phyloP scores from a whole-genome alignment of 768 basidiomycete genomes.

The Boletellus emodensis region DNA sequence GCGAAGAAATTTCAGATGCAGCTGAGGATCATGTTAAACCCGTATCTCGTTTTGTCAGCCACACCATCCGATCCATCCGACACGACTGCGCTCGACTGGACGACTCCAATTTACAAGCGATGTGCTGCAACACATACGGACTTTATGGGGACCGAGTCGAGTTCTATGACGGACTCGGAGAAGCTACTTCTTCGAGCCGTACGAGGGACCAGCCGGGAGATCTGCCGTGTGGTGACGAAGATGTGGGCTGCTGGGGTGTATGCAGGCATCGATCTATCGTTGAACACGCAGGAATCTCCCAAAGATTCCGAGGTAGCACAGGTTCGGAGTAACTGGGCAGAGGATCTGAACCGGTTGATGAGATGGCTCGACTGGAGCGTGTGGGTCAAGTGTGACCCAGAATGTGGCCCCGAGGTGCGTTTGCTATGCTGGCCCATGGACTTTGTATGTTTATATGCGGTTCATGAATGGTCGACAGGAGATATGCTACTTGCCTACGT shows the following conservation, averaged over 20 bases:
- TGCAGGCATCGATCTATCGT: slow-evolving; percentile 1
- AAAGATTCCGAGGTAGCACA: neutral
- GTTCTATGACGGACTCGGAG: slow-evolving; percentile 18
- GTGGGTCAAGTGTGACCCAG: slow-evolving; percentile 45
- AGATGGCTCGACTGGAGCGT: slow-evolving; percentile 48
- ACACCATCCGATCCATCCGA: neutral
- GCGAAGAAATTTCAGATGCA: slow-evolving; percentile 9
- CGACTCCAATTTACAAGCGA: slow-evolving; percentile 20
- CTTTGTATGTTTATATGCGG: no score
- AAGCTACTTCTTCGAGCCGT: neutral
- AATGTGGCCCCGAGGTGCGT: slow-evolving; percentile 42
- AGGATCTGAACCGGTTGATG: slow-evolving; percentile 34
- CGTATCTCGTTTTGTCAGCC: slow-evolving; percentile 18
- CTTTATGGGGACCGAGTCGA: neutral
- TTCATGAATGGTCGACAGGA: no score
- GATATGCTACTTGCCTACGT: no score
- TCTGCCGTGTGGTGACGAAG: slow-evolving; percentile 2
- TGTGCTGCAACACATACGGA: slow-evolving; percentile 23
- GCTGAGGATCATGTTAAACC: slow-evolving; percentile 18
- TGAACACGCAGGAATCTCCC: neutral
- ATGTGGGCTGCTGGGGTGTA: no score
- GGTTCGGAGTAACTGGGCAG: slow-evolving; percentile 31
- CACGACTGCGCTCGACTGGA: slow-evolving; percentile 17
- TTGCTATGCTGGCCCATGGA: no score
- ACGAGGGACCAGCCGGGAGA: neutral